These are phyloP conservation scores for Aspergillus fumigatus DNA, from an alignment of 2,329 filamentous ascomycete genomes.

Conservation along the genomic window DNA sequence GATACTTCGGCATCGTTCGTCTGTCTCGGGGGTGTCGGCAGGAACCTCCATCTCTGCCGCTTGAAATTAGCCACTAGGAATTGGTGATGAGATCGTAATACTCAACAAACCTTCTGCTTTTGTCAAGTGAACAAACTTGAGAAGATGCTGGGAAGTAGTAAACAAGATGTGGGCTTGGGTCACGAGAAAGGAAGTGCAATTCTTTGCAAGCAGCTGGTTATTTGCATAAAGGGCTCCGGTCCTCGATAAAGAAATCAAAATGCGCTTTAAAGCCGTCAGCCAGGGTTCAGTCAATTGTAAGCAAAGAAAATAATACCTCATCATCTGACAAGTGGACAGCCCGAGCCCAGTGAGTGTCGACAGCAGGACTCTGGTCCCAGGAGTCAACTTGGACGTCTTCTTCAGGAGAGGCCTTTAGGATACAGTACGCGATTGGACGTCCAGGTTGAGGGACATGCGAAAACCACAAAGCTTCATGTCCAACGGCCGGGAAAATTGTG, in stretches of 20 bases:
- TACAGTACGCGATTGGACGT: conserved; percentile 29
- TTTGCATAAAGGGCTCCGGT: conserved; percentile 77
- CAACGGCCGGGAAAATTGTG: conserved; percentile 35
- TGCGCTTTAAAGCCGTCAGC: conserved; percentile 30
- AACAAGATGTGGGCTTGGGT: conserved; percentile 81
- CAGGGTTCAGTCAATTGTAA: not conserved
- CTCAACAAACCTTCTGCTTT: conserved; percentile 53
- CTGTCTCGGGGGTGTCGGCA: conserved; percentile 80
- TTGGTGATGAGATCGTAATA: conserved; percentile 18
- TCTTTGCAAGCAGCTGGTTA: conserved; percentile 68
- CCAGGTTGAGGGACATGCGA: conserved; percentile 25
- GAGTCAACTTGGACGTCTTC: conserved; percentile 15
- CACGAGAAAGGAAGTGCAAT: conserved; percentile 85
- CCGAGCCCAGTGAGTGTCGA: conserved; percentile 37
- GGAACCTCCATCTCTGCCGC: conserved; percentile 71
- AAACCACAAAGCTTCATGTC: conserved; percentile 35
- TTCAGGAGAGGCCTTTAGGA: conserved; percentile 15
- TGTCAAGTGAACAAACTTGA: conserved; percentile 88
- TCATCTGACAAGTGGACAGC: conserved; percentile 35
- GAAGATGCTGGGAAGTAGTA: conserved; percentile 84
- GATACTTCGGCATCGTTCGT: conserved; percentile 87
- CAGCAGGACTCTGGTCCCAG: conserved; percentile 30
- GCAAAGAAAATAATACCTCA: conserved; percentile 27
- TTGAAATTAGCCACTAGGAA: conserved; percentile 17
- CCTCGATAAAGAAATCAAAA: conserved; percentile 63